Percentiles rank a stretch among this genome's conserved stretches.
phyloP scores from a whole-genome alignment of 352 stramenopile genomes.

The Thraustotheca clavata region DNA sequence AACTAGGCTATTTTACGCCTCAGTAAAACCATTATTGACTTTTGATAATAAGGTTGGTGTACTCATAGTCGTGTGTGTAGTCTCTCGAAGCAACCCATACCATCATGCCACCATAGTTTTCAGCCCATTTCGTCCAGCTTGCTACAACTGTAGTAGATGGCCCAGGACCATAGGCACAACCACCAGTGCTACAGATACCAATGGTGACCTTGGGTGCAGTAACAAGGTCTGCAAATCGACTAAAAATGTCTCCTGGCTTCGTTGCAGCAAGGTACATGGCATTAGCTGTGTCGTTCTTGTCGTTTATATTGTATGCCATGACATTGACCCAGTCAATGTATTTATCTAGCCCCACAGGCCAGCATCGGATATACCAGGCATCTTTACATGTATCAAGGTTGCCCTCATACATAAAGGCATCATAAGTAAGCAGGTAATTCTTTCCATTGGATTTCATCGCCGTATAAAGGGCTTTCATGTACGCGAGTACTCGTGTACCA shows the following conservation, averaged over 20 bases:
- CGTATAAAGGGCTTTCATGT: slow-evolving; percentile 41
- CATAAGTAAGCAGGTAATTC: slow-evolving; percentile 52
- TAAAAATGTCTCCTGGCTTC: slow-evolving; percentile 38
- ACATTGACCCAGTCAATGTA: slow-evolving; percentile 77
- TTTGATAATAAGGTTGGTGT: slow-evolving; percentile 5
- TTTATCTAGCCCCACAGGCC: slow-evolving; percentile 39
- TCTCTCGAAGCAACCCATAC: slow-evolving; percentile 60
- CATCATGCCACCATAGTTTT: slow-evolving; percentile 54
- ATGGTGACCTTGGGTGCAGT: slow-evolving; percentile 47
- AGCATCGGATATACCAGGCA: slow-evolving; percentile 44
- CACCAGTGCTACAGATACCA: slow-evolving; percentile 36
- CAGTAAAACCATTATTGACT: neutral
- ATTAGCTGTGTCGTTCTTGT: slow-evolving; percentile 32
- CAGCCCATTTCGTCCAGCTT: slow-evolving; percentile 38
- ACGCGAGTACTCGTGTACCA: slow-evolving; percentile 32
- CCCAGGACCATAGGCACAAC: slow-evolving; percentile 55
- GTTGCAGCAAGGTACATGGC: slow-evolving; percentile 43
- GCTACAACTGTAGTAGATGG: slow-evolving; percentile 44
- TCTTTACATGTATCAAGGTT: neutral
- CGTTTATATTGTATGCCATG: slow-evolving; percentile 76
- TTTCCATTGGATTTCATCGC: slow-evolving; percentile 30
- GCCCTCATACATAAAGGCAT: slow-evolving; percentile 59
- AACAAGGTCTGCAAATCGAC: slow-evolving; percentile 34
- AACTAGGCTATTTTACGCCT: slow-evolving; percentile 30
- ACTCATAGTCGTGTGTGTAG: neutral